Conservation (phyloP, 2,329 filamentous ascomycete genomes). For the Nemania diffusa region DNA sequence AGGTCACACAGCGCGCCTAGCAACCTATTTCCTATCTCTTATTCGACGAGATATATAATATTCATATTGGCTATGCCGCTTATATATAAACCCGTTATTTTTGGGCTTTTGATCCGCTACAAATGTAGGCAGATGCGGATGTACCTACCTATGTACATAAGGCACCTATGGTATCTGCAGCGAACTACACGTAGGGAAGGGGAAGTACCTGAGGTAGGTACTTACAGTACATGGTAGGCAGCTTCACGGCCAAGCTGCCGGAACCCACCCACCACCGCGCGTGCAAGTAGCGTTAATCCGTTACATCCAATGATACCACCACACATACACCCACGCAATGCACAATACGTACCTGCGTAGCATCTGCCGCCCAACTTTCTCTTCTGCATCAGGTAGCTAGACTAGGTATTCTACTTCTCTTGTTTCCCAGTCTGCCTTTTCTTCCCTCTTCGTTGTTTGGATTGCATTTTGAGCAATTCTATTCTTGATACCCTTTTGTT, state of each 20-base stretch:
- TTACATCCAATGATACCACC: slow-evolving; percentile 16
- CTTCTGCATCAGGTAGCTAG: no score
- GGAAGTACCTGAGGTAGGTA: slow-evolving; percentile 1
- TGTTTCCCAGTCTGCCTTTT: slow-evolving; percentile 10
- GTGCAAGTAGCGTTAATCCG: slow-evolving; percentile 34
- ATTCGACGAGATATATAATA: slow-evolving; percentile 1
- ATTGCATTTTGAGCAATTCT: slow-evolving; percentile 15
- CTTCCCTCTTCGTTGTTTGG: slow-evolving; percentile 19
- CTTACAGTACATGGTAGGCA: slow-evolving; percentile 11
- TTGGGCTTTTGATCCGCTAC: slow-evolving; percentile 14
- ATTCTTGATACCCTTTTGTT: slow-evolving; percentile 21
- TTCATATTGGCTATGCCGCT: background rate
- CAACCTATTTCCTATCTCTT: background rate
- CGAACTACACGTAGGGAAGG: no score
- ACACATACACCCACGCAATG: background rate
- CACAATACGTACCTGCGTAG: slow-evolving; percentile 5
- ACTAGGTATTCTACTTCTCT: slow-evolving; percentile 13
- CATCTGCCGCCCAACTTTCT: slow-evolving; percentile 24
- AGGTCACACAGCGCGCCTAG: slow-evolving; percentile 12
- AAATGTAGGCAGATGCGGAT: background rate
- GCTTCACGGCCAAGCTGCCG: slow-evolving; percentile 27
- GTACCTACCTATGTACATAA: background rate
- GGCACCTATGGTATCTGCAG: background rate
- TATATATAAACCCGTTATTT: background rate
- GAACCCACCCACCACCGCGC: slow-evolving; percentile 31